Base-by-base conservation (phyloP, 2,329 filamentous ascomycete species). In the Fusarium virguliforme region DNA sequence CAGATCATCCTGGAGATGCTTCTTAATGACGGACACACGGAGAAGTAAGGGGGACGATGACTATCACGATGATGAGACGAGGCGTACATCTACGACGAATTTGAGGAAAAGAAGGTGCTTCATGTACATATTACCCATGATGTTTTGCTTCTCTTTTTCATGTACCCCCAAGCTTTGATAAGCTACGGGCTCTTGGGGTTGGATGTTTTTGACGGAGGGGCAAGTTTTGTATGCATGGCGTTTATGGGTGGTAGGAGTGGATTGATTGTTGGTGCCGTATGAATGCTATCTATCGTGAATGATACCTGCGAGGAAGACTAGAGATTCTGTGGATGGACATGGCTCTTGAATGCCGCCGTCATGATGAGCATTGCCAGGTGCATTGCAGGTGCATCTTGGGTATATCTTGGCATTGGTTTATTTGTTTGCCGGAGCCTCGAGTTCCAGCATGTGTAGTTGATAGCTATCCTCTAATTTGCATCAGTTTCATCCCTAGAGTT, bases 1-100 rank as follows among this genome's bases (percentile, higher is more conserved):
- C 95, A 98, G 84, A 90, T 99, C 72, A 91, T 99, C 70, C 85
- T 98, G 70, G 96, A 99, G 83, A 87, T 99, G 87, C 83, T 97
- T 72, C 87, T 98, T 74, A 98, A 98, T 80, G 93, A 97, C 77
- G 95, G 94, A 6, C 92, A 95, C 71, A 80, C 81, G 60, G 87
- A 89, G 79, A 84, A 74, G 63, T 77, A 71, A 62, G 51, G 53
- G 30, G 32, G 38, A 60, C 55, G 34, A 66, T 53, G 53, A 59
- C 51, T 59, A 70, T 50, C 41, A 62, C 57, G 59, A 65, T 35
- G 37, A 57, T 48, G 34, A 58, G 43, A 65, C n/a, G 38, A 62
- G 57, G 59, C 28, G 37, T 30, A 9, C 43, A 43, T 28, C 34
- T 62, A 37, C 37, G 34, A 53, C 41, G n/a, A 55, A 32, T 40